phyloP scores from a whole-genome alignment of 495 filamentous ascomycete genomes.

The Neurospora sp. region DNA sequence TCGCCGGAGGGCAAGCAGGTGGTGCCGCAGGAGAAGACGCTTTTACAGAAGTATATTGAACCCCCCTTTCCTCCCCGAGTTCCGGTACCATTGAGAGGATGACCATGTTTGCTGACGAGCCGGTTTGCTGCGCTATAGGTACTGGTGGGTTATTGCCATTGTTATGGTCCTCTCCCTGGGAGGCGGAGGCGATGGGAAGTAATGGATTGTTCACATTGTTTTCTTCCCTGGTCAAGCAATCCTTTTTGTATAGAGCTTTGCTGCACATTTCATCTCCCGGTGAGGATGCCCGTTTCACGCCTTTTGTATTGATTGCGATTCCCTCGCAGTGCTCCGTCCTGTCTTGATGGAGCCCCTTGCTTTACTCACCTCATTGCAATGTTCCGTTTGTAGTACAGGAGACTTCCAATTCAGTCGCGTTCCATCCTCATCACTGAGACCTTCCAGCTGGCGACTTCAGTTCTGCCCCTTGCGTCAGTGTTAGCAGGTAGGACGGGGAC shows the following conservation, averaged over 20 bases:
- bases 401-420: neutral
- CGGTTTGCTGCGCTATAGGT: slow-evolving; percentile 24
- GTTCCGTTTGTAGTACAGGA: neutral
- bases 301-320: neutral
- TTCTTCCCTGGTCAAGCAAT: neutral
- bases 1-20: slow-evolving; percentile 48
- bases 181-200: slow-evolving; percentile 33
- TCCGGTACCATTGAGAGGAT: slow-evolving; percentile 9
- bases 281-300: neutral
- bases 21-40: slow-evolving; percentile 51
- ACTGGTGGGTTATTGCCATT: slow-evolving; percentile 43
- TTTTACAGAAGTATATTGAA: slow-evolving; percentile 56
- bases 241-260: neutral
- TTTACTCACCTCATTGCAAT: neutral
- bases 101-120: neutral
- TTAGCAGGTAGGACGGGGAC: neutral
- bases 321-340: neutral
- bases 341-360: neutral
- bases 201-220: neutral
- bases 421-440: neutral
- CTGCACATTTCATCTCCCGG: neutral
- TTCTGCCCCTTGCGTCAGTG: neutral
- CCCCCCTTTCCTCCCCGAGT: slow-evolving; percentile 9
- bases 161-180: slow-evolving; percentile 25
- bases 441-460: neutral